Percentiles rank a stretch among this genome's conserved stretches.
These are phyloP conservation scores for Poterioochromonas sp. DNA, from an alignment of 352 stramenopile genomes.

Conservation along the genomic window DNA sequence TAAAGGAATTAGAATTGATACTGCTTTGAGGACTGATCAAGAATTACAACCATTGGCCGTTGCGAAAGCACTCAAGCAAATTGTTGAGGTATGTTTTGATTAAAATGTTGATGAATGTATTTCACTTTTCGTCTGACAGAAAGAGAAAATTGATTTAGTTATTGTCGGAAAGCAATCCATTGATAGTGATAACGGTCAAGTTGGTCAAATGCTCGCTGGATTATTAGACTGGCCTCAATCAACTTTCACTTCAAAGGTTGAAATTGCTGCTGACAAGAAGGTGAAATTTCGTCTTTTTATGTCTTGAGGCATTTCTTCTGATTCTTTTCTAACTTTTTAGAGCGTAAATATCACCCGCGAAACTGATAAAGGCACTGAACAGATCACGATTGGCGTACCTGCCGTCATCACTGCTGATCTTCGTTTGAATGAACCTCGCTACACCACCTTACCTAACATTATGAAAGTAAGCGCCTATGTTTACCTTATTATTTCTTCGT, in stretches of 20 bases:
- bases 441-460: conserved; percentile 98
- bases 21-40: conserved; percentile 89
- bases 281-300: too few relatives aligned
- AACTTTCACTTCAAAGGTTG: conserved; percentile 90
- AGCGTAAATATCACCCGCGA: conserved; percentile 74
- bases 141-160: conserved; percentile 81
- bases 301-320: conserved; percentile 9
- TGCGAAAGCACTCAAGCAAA: conserved; percentile 83
- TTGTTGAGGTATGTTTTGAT: conserved; percentile 32
- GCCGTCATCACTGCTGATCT: conserved; percentile 95
- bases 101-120: background rate
- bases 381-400: conserved; percentile 70
- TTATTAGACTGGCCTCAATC: conserved; percentile 91
- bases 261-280: conserved; percentile 49
- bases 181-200: conserved; percentile 60
- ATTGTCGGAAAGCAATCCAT: conserved; percentile 95
- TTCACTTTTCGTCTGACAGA: conserved; percentile 44
- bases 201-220: conserved; percentile 79
- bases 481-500: conserved; percentile 35
- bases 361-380: conserved; percentile 83
- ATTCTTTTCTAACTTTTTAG: too few relatives aligned
- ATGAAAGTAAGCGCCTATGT: conserved; percentile 90
- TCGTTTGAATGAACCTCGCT: conserved; percentile 96
- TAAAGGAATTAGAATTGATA: conserved; percentile 91
- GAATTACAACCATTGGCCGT: conserved; percentile 93